Evolutionary conservation across 2,329 filamentous ascomycete species (phyloP).

Genomic region (Talaromyces sp.): DNA sequence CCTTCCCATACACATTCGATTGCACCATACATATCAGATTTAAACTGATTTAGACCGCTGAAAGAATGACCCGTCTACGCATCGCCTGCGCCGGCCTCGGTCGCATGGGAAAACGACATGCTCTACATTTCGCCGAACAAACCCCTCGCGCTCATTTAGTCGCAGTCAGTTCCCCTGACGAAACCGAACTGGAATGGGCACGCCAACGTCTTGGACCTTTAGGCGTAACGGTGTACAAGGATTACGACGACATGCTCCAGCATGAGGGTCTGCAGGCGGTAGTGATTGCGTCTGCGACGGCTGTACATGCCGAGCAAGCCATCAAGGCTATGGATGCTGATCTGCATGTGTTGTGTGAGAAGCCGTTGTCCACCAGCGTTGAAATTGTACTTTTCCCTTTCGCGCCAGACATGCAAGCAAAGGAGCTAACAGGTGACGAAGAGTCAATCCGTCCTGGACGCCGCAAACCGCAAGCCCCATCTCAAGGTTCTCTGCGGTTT

Average conservation of each 20-base stretch:
- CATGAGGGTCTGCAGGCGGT: neutral
- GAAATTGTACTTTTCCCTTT: conserved; percentile 30
- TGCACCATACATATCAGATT: neutral
- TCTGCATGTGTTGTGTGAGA: conserved; percentile 58
- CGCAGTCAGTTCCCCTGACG: neutral
- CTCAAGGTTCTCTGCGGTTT: conserved; percentile 66
- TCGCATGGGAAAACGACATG: conserved; percentile 51
- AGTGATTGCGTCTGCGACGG: neutral
- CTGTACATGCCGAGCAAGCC: conserved; percentile 47
- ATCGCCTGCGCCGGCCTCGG: conserved; percentile 50
- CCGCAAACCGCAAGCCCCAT: conserved; percentile 53
- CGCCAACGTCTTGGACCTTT: neutral
- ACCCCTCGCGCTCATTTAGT: conserved; percentile 44
- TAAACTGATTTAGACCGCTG: no score
- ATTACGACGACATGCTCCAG: neutral
- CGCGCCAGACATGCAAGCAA: conserved; percentile 32
- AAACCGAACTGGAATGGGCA: neutral
- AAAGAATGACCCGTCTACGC: conserved; percentile 30
- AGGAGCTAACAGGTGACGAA: neutral
- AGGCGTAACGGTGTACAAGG: neutral
- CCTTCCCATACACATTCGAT: neutral
- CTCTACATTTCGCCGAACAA: conserved; percentile 47
- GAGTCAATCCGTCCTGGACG: conserved; percentile 31
- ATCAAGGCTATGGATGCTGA: conserved; percentile 55
- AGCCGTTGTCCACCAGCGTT: conserved; percentile 52